Evolutionary conservation across 768 basidiomycete genomes (phyloP), one percentile per base, ranked within the genome.

Genomic region (Phaffia tasmanica): DNA sequence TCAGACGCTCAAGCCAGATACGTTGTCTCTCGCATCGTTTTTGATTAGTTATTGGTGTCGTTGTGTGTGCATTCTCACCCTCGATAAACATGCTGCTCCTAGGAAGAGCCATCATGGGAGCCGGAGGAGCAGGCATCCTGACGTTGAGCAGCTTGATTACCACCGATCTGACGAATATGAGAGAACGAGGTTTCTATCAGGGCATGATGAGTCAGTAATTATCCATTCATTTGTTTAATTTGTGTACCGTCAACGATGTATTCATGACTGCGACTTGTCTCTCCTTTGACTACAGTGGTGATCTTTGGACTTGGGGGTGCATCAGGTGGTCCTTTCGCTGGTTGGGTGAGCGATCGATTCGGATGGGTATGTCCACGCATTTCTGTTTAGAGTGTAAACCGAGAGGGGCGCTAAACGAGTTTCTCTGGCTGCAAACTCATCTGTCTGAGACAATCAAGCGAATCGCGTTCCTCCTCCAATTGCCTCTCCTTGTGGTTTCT

Each of bases 121-220:
- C 35, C 4, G 67, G 67, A 19, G 67, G 67, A 15, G 67, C 59
- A 21, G 67, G 67, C 16, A 68, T 68, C 32, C 49, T 68, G 3
- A 56, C 53, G 0, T 30, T 68, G 29, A 50, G 47, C 1, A 42
- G 30, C 1, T 55, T 68, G 23, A 68, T 68, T 57, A 68, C 67
- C 30, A 68, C 67, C 27, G 62, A 68, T 46, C 56, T 68, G 15
- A 57, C 63, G 25, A 27, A 35, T 1, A 30, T 68, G 1, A 61
- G 67, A 11, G 67, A 68, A 49, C 46, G 67, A 35, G 67, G 67
- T 5, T 58, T 32, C 55, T 63, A 63, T 30, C 67, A 67, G 42
- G 66, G 59, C 0, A 11, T 53, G 25, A 66, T 66, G 65, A 66
- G 62, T 63, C 29, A 19, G 62, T 54, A 15, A 14, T 21, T 53